A percentile compares a stretch with the other conserved stretches of the same genome.
Conservation (phyloP, 169 alveolate genomes). For the Plasmodium chabaudi region DNA sequence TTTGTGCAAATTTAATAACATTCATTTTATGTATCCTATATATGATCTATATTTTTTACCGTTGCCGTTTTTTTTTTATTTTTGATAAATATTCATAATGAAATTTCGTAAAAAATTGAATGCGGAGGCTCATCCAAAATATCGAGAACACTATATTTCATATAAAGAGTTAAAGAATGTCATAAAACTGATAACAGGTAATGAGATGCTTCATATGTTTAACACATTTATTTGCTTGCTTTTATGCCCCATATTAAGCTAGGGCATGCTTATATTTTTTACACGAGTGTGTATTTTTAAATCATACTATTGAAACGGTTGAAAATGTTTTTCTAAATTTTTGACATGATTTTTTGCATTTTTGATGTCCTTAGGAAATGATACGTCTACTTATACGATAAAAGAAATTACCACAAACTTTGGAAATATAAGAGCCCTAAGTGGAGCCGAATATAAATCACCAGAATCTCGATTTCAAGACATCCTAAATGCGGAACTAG, state of each 20-base stretch:
- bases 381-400: constrained; percentile 82
- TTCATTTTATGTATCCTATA: too few species aligned
- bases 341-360: neutral
- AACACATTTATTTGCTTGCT: too few species aligned
- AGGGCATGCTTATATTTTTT: too few species aligned
- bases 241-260: too few species aligned
- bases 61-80: neutral
- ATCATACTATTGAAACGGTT: too few species aligned
- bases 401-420: constrained; percentile 82
- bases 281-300: too few species aligned
- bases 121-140: constrained; percentile 80
- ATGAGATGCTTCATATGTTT: neutral
- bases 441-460: constrained; percentile 83
- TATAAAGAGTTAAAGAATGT: constrained; percentile 86
- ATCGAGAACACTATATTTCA: constrained; percentile 80
- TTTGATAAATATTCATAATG: constrained; percentile 67
- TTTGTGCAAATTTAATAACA: too few species aligned
- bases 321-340: too few species aligned
- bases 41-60: too few species aligned
- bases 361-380: constrained; percentile 55
- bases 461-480: constrained; percentile 87
- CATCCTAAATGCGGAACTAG: constrained; percentile 82
- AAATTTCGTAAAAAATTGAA: constrained; percentile 83
- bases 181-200: constrained; percentile 84
- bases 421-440: constrained; percentile 81